Evolutionary conservation across 2,329 filamentous ascomycete species (phyloP).

Genomic region (Helminthosporium solani): DNA sequence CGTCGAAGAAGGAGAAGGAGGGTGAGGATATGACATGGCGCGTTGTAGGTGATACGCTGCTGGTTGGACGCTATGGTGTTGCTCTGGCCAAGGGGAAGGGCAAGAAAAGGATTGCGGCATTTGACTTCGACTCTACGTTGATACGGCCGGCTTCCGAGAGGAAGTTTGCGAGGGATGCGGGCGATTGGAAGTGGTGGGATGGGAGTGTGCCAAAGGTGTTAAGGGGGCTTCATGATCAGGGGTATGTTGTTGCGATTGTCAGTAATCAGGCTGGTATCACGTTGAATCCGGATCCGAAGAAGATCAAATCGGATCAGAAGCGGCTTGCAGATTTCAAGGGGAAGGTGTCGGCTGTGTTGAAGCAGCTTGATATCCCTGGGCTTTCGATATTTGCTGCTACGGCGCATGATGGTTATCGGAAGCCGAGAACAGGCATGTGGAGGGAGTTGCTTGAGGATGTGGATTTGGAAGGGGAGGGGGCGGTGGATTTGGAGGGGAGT

Average conservation of each 20-base stretch:
- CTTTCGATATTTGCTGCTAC: conserved; percentile 85
- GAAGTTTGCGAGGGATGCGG: conserved; percentile 67
- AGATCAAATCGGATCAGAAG: conserved; percentile 65
- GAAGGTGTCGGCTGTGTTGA: conserved; percentile 70
- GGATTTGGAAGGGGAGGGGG: conserved; percentile 50
- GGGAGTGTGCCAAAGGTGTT: conserved; percentile 66
- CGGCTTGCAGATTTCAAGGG: conserved; percentile 79
- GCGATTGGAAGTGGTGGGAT: conserved; percentile 97
- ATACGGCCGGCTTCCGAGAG: conserved; percentile 80
- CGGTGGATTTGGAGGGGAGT: conserved; percentile 69
- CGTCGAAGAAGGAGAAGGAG: conserved; percentile 71
- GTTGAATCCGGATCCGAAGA: conserved; percentile 71
- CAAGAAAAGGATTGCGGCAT: conserved; percentile 38
- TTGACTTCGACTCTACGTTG: conserved; percentile 73
- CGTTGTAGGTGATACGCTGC: conserved; percentile 65
- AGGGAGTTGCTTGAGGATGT: conserved; percentile 59
- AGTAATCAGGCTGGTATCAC: conserved; percentile 88
- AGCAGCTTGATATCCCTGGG: conserved; percentile 67
- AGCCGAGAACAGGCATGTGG: conserved; percentile 92
- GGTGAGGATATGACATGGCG: conserved; percentile 74
- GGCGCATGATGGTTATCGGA: conserved; percentile 76
- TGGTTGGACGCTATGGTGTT: conserved; percentile 71
- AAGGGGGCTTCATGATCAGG: conserved; percentile 68
- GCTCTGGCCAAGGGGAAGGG: conserved; percentile 11
- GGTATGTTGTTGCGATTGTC: conserved; percentile 72